Percentiles rank a stretch among this genome's conserved stretches.
Conservation (phyloP, 768 basidiomycete species). For the Boletus rex-veris region DNA sequence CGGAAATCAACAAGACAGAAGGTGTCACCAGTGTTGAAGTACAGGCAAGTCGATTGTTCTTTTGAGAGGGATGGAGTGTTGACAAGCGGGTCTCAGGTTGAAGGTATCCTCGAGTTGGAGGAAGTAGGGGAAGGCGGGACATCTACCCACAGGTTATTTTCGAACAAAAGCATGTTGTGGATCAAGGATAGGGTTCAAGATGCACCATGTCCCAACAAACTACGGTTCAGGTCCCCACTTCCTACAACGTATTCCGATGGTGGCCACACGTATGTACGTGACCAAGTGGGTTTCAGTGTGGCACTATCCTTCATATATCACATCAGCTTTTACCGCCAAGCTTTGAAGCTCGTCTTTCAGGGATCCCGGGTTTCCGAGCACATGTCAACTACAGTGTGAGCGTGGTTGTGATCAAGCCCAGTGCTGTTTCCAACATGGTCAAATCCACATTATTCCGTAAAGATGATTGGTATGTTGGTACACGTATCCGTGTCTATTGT, state of each 20-base stretch:
- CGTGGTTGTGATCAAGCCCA: constrained; percentile 48
- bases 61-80: background rate
- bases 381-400: constrained; percentile 60
- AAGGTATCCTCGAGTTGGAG: constrained; percentile 54
- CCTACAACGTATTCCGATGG: constrained; percentile 58
- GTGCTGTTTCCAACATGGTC: constrained; percentile 39
- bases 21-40: constrained; percentile 60
- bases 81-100: constrained; percentile 41
- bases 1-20: constrained; percentile 55
- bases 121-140: constrained; percentile 70
- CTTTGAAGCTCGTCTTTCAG: constrained; percentile 62
- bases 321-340: constrained; percentile 66
- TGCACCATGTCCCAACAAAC: constrained; percentile 46
- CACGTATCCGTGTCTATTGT: background rate
- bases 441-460: constrained; percentile 54
- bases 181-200: constrained; percentile 40
- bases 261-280: constrained; percentile 56
- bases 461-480: constrained; percentile 46
- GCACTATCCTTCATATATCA: constrained; percentile 1
- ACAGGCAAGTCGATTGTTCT: constrained; percentile 40
- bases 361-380: constrained; percentile 70
- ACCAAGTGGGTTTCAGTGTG: background rate
- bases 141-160: constrained; percentile 47
- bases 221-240: constrained; percentile 54
- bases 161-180: constrained; percentile 57